These are phyloP conservation scores for Mortierella sp. DNA, from an alignment of 371 early-diverging fungal genomes.

Conservation along the genomic window DNA sequence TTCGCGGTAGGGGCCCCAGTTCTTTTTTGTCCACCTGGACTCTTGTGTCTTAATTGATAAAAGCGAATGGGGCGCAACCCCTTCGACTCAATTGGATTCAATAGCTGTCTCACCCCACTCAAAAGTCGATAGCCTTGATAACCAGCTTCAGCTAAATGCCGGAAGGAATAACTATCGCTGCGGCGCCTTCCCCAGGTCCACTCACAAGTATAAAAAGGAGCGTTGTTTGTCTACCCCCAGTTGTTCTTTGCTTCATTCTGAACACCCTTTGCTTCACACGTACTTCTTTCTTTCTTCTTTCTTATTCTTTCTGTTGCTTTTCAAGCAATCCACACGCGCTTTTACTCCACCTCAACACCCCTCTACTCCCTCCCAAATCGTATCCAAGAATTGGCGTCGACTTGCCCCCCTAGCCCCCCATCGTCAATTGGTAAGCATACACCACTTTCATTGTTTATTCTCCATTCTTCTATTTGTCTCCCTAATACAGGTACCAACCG, in stretches of 20 bases:
- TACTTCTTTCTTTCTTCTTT: neutral
- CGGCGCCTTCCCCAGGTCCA: neutral
- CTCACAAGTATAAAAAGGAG: neutral
- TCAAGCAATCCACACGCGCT: conserved; percentile 6
- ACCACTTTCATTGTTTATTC: neutral
- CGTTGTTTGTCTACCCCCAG: neutral
- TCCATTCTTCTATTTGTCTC: neutral
- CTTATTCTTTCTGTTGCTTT: conserved; percentile 1
- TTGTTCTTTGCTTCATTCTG: neutral
- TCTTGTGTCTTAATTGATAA: neutral
- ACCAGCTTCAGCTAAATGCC: neutral
- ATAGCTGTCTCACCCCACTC: neutral
- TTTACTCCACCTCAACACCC: neutral
- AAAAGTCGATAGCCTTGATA: neutral
- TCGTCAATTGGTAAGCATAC: conserved; percentile 23
- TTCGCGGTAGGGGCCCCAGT: neutral
- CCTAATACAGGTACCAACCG: neutral
- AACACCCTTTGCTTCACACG: neutral
- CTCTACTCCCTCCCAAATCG: neutral
- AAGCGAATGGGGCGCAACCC: neutral
- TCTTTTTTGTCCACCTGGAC: neutral
- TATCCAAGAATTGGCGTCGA: conserved; percentile 57
- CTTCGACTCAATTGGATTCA: neutral
- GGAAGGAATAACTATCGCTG: too few relatives aligned
- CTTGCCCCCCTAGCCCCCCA: conserved; percentile 18